Conservation (phyloP, 352 stramenopile genomes). For the Elongisporangium anandrum region DNA sequence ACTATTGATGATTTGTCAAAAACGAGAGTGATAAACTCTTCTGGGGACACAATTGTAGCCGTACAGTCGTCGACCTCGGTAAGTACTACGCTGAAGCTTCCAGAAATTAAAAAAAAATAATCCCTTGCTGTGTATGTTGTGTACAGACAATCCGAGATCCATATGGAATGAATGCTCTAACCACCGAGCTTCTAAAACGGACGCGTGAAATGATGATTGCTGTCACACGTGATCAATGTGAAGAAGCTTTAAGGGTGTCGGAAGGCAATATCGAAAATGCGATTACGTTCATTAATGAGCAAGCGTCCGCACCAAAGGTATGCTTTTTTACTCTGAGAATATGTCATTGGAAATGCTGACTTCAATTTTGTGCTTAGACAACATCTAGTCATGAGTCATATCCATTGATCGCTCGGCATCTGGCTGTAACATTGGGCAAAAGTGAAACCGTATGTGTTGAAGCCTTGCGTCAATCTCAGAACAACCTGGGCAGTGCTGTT, state of each 20-base stretch:
- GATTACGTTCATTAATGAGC: constrained; percentile 11
- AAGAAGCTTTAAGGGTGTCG: constrained; percentile 32
- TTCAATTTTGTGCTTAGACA: not conserved
- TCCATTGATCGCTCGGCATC: constrained; percentile 33
- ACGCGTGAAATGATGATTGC: constrained; percentile 25
- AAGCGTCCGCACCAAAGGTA: constrained; percentile 12
- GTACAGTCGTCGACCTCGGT: constrained; percentile 8
- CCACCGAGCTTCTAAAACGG: not conserved
- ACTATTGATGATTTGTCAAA: constrained; percentile 28
- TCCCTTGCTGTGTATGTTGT: not conserved
- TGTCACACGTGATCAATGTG: constrained; percentile 23
- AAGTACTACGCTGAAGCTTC: constrained; percentile 10
- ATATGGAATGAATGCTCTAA: not conserved
- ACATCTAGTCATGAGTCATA: constrained; percentile 18
- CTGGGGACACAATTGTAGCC: constrained; percentile 11
- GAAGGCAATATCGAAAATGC: constrained; percentile 23
- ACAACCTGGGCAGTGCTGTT: constrained; percentile 48
- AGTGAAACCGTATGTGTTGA: constrained; percentile 50
- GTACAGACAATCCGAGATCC: constrained; percentile 6
- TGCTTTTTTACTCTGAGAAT: constrained; percentile 7
- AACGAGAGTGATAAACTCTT: constrained; percentile 24
- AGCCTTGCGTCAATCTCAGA: constrained; percentile 42
- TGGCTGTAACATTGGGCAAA: constrained; percentile 45
- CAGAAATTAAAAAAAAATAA: too few species aligned
- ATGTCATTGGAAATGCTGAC: not conserved